Base-by-base conservation (phyloP, 2,329 filamentous ascomycete genomes). In the Macrophomina tecta region DNA sequence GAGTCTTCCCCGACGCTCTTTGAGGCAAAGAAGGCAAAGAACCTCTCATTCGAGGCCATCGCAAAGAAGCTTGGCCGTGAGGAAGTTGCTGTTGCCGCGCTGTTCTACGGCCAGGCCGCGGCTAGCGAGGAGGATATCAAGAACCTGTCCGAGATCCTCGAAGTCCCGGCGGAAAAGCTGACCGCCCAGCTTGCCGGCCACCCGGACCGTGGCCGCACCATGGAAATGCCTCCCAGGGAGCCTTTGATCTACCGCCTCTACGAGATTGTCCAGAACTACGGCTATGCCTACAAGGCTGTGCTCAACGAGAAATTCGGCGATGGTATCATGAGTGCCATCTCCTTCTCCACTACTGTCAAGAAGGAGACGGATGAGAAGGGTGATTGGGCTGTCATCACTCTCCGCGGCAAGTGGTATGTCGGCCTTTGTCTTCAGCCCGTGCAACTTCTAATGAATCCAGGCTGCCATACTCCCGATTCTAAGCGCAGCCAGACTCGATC, bases 181-280 rank as follows among this genome's bases (percentile, higher is more conserved):
- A 82, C 85, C 65, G 81, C 83, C 3, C 87, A 92, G 72, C 83
- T 95, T 69, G 83, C 83, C 40, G 90, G 88, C 0, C 94, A 91
- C 74, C 94, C 93, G 0, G 92, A 97, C 77, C 87, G 94, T 3
- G 94, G 94, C 40, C 85, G 89, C 64, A 86, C 89, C 0, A 87
- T 92, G 1, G 90, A 93, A 67, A 94, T 95, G 91, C 92, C 92
- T 0, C 92, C 92, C 0, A 89, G 87, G 68, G 93, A 97, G 77
- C 93, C 93, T 4, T 80, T 96, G 72, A 94, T 97, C 75, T 98
- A 98, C 79, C 85, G 94, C 2, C 79, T 97, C 68, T 97, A 93
- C 78, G 94, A 98, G 84, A 91, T 97, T 76, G 90, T 98, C 69
- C 94, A 97, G 82, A 98, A 97, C 79, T 97, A 97, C 75, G 94